Base-by-base conservation (phyloP, 2,329 filamentous ascomycete genomes). In the Penicillium sp. region DNA sequence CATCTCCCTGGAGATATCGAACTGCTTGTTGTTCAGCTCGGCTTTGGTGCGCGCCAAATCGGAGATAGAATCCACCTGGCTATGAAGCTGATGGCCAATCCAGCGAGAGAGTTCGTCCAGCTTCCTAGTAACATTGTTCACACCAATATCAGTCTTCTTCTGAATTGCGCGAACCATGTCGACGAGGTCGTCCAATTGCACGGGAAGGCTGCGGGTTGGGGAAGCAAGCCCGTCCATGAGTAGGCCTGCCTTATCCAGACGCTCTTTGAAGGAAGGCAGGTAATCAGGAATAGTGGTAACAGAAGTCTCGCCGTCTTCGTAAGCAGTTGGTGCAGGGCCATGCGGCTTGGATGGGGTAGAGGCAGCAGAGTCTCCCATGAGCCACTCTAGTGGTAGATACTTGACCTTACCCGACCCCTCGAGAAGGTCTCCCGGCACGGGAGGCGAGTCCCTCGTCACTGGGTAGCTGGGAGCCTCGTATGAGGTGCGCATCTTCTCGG, bases 11-110 rank as follows among this genome's bases (percentile, higher is more conserved):
- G 49, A 43, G 20, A 54, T 37, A 11, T 49, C 31, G 13, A 7
- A 35, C 31, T 51, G 47, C 26, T 48, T 47, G 13, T 24, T 24
- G n/a, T 31, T 27, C 10, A 56, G 31, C 2, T 54, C 51, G 3
- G 47, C 28, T 11, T 50, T 52, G 5, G 43, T 32, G 7, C 49
- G 47, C n/a, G 43, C 35, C 10, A 52, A 18, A 22, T 56, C 54
- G 4, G 40, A 31, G 9, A 45, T 40, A 11, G 20, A 43, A 22
- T 39, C 23, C 9, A 47, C 47, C 29, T 46, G 42, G 10, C 34
- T 41, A 9, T 43, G 46, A 20, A 56, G 45, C 13, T 56, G 47
- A 31, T 47, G 36, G 9, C 40, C 37, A 10, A 49, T 40, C 54
- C 54, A 54, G 14, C 11, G 35, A 1, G 45, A 48, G 3, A 54